Evolutionary conservation across 306 rosid genomes (phyloP).

Genomic region (Dryas alaskensis): DNA sequence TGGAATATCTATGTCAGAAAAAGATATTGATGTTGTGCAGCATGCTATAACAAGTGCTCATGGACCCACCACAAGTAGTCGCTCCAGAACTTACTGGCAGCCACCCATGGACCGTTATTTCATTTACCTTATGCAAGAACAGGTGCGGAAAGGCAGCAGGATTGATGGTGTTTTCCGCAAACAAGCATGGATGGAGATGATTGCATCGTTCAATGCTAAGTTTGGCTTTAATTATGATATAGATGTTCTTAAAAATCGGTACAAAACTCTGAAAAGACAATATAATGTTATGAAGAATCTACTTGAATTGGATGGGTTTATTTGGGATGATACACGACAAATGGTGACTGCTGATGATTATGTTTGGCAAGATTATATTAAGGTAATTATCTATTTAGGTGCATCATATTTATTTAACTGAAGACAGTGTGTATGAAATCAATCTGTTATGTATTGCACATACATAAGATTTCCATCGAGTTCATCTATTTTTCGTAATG

Average conservation of each 20-base stretch:
- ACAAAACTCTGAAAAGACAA: slow-evolving; percentile 72
- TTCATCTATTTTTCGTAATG: neutral
- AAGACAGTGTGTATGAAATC: neutral
- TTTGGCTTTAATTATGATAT: slow-evolving; percentile 62
- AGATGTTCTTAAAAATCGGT: slow-evolving; percentile 70
- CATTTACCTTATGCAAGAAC: slow-evolving; percentile 63
- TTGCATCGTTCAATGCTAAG: slow-evolving; percentile 57
- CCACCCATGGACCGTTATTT: slow-evolving; percentile 69
- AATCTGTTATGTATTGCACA: neutral
- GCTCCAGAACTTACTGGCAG: slow-evolving; percentile 73
- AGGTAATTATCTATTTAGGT: slow-evolving; percentile 37
- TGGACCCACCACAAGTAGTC: slow-evolving; percentile 26
- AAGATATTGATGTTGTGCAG: slow-evolving; percentile 25
- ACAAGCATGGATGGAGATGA: slow-evolving; percentile 81
- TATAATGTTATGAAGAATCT: slow-evolving; percentile 57
- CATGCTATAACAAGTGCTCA: slow-evolving; percentile 29
- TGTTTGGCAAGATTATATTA: slow-evolving; percentile 75
- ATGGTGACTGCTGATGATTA: slow-evolving; percentile 73
- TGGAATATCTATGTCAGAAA: slow-evolving; percentile 38
- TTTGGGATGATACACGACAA: slow-evolving; percentile 73
- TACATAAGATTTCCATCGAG: neutral
- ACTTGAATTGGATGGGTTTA: slow-evolving; percentile 66
- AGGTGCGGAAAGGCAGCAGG: slow-evolving; percentile 58
- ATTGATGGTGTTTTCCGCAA: slow-evolving; percentile 64
- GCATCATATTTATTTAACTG: neutral